These are phyloP conservation scores for Pouteria glomerata DNA, from an alignment of 148 eudicot species.

Conservation along the genomic window DNA sequence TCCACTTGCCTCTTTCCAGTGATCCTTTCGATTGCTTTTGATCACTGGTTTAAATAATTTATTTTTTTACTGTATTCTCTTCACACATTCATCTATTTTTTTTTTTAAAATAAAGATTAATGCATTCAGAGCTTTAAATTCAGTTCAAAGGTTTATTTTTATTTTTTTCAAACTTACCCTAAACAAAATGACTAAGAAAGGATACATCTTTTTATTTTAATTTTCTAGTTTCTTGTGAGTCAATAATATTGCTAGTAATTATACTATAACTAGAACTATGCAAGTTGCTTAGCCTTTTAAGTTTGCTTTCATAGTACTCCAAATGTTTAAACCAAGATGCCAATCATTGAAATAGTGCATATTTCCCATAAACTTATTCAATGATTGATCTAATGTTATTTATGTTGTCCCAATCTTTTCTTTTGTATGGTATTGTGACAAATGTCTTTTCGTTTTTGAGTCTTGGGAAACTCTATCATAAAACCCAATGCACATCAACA, in stretches of 20 bases:
- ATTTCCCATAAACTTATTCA: conserved; percentile 29
- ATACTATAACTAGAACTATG: conserved; percentile 9
- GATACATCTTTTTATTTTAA: too few relatives aligned
- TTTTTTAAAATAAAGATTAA: too few relatives aligned
- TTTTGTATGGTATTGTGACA: conserved; percentile 28
- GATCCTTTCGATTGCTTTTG: too few relatives aligned
- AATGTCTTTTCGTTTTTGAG: conserved; percentile 36
- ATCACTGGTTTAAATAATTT: too few relatives aligned
- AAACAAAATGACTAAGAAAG: too few relatives aligned
- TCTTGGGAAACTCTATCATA: conserved; percentile 38
- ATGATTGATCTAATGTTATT: neutral
- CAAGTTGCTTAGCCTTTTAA: conserved; percentile 22
- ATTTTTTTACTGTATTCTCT: too few relatives aligned
- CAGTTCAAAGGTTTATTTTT: too few relatives aligned
- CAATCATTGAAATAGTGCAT: conserved; percentile 45
- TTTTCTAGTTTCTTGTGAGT: too few relatives aligned
- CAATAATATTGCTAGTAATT: conserved; percentile 6
- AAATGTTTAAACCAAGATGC: conserved; percentile 45
- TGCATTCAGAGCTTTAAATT: too few relatives aligned
- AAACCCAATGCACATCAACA: conserved; percentile 43
- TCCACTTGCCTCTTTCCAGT: too few relatives aligned
- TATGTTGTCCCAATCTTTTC: conserved; percentile 2
- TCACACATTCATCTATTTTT: too few relatives aligned
- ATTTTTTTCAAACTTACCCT: too few relatives aligned
- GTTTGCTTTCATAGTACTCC: conserved; percentile 16